Evolutionary conservation across 768 basidiomycete species (phyloP), one percentile per base, ranked within the genome.

Genomic region (Bullera alba): DNA sequence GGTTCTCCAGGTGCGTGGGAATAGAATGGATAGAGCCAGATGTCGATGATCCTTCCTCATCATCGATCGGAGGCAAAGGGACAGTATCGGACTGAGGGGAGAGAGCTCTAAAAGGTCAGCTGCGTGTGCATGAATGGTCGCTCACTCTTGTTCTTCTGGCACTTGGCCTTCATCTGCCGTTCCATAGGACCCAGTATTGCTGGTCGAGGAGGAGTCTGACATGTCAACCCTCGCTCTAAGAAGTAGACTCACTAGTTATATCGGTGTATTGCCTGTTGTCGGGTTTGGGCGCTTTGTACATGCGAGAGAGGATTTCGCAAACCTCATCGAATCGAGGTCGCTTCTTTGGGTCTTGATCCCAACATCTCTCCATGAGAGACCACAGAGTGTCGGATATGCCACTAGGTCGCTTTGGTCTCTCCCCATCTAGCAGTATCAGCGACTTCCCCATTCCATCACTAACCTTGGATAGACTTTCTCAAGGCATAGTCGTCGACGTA

Each of bases 391-490:
- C 42, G 4, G 55, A 42, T 0, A 58, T 45, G 6, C 38, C 41
- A 5, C 37, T 28, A 1, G 62, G 58, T 19, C 54, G 53, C 10
- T 30, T 19, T 17, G 65, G 65, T n/a, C 63, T 51, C 5, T 23
- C 27, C 1, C 58, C 59, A 22, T 49, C 57, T 51, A 21, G 0
- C 17, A n/a, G n/a, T 2, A 42, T 47, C 30, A 43, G 51, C 4
- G 2, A 16, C 22, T 15, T 27, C 42, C 36, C 17, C 15, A n/a
- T 3, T 21, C 21, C 22, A 3, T 16, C 4, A 52, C 58, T 50
- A 15, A 63, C 62, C 46, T 16, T 42, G 46, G 21, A 70, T 51
- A 50, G 83, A 77, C 55, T 75, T 75, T 36, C 75, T 69, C 39
- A 79, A 76, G 15, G 74, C 65, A n/a, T 74, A 62, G 5, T 67